Evolutionary conservation across 1,284 basidiomycete genomes (phyloP), one percentile per base, ranked within the genome.

Genomic region (Papiliotrema laurentii): DNA sequence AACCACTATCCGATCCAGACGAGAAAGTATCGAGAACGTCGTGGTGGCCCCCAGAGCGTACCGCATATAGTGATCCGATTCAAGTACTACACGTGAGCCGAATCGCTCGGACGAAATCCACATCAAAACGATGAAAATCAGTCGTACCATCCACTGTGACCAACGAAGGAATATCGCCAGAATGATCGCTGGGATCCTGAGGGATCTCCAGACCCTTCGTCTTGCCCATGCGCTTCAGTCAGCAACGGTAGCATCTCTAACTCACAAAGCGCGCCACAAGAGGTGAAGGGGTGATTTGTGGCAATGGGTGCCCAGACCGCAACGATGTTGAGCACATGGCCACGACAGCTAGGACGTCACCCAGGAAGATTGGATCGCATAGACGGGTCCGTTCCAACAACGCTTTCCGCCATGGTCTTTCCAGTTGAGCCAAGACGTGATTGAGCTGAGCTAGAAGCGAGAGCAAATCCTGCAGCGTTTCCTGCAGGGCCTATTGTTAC

Each of bases 211-310:
- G 38, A 22, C 68, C 65, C 47, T 64, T 67, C 43, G 56, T 57
- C 43, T 65, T 66, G 38, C 66, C 63, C 50, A 56, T 56, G 37
- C 64, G 53, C 61, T 64, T 36, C 7, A 10, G 33, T 11, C 34
- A 27, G 24, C 14, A 35, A 4, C 47, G 38, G 10, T n/a, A 19
- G 30, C 19, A 18, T 21, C 27, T 14, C 13, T 33, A 27, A 60
- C 68, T 58, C 40, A 83, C 79, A 60, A 88, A 88, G 7, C 88
- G 79, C 60, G 89, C 83, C 0, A 90, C 74, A 3, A 92, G 76
- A 0, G 89, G 89, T 56, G 84, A 86, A 0, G 89, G 87, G 0
- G 87, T 90, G 40, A 92, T 86, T 63, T 93, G 89, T 0, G 89
- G 89, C 18, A 93, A 73, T 0, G 89, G 83, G 13, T 76, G 76